A percentile compares a stretch with the other conserved stretches of the same genome.
These are phyloP conservation scores for Ramalina intermedia DNA, from an alignment of 495 filamentous ascomycete genomes.

Conservation along the genomic window DNA sequence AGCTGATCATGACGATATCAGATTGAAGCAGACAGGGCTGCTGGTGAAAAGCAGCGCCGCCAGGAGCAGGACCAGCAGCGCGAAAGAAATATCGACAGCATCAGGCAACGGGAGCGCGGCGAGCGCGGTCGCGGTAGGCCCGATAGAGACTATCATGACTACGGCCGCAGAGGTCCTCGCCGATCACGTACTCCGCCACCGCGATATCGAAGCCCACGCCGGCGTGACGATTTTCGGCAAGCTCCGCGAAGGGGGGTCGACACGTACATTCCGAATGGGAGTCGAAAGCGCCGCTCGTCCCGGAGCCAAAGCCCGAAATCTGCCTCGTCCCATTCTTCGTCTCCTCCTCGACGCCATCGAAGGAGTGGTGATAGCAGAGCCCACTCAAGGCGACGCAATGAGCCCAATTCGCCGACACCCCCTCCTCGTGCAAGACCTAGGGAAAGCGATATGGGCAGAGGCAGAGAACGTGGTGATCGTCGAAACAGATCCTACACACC, in stretches of 20 bases:
- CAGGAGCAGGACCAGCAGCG: slow-evolving; percentile 49
- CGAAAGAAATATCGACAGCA: slow-evolving; percentile 45
- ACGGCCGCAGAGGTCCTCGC: slow-evolving; percentile 27
- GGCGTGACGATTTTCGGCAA: slow-evolving; percentile 33
- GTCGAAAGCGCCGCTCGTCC: slow-evolving; percentile 10
- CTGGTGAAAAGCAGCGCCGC: slow-evolving; percentile 55
- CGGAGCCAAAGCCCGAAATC: slow-evolving; percentile 25
- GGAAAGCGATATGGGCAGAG: slow-evolving; percentile 24
- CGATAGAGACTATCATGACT: slow-evolving; percentile 33
- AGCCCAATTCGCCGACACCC: slow-evolving; percentile 26
- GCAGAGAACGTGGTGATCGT: slow-evolving; percentile 34
- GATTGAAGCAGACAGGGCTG: slow-evolving; percentile 73
- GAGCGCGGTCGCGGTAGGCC: slow-evolving; percentile 45
- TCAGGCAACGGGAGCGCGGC: slow-evolving; percentile 59
- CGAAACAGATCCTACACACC: slow-evolving; percentile 34
- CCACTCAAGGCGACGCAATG: slow-evolving; percentile 22
- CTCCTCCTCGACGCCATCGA: slow-evolving; percentile 21
- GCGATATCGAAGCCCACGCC: slow-evolving; percentile 36
- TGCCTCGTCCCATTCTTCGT: slow-evolving; percentile 23
- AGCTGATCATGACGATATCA: slow-evolving; percentile 21
- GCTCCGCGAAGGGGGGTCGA: slow-evolving; percentile 40
- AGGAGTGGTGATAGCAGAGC: slow-evolving; percentile 18
- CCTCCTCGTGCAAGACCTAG: slow-evolving; percentile 21
- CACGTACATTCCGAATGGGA: slow-evolving; percentile 38
- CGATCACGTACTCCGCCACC: slow-evolving; percentile 51